These are phyloP conservation scores for Sporodiniella umbellata DNA, from an alignment of 371 early-diverging fungal species.

Conservation along the genomic window DNA sequence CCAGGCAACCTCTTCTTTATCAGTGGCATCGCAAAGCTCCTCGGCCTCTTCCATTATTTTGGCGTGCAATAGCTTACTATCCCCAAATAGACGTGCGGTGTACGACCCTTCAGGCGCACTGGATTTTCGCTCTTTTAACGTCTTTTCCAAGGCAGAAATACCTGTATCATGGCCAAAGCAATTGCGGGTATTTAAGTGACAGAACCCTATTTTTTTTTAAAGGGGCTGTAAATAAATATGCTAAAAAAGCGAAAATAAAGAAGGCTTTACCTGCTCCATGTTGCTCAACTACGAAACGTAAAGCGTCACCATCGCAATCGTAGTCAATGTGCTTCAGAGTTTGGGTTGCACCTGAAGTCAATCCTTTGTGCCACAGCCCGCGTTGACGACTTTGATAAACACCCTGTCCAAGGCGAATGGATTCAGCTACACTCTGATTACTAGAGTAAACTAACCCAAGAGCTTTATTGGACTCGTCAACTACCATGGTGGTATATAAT, in stretches of 20 bases:
- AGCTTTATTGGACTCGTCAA: slow-evolving; percentile 83
- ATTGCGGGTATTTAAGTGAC: slow-evolving; percentile 87
- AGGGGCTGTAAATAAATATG: no score
- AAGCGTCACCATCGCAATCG: slow-evolving; percentile 92
- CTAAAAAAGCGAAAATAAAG: no score
- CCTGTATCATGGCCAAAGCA: slow-evolving; percentile 88
- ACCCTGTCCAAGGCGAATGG: slow-evolving; percentile 76
- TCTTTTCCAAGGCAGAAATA: slow-evolving; percentile 66
- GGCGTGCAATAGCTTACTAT: slow-evolving; percentile 74
- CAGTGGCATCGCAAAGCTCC: slow-evolving; percentile 83
- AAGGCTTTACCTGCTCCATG: slow-evolving; percentile 81
- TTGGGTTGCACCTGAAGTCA: slow-evolving; percentile 92
- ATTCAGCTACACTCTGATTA: slow-evolving; percentile 76
- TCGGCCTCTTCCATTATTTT: slow-evolving; percentile 97
- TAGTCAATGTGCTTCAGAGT: slow-evolving; percentile 67
- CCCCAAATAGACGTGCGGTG: slow-evolving; percentile 86
- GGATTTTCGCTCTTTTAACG: slow-evolving; percentile 63
- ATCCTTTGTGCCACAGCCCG: slow-evolving; percentile 96
- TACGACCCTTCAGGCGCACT: slow-evolving; percentile 88
- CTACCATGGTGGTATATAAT: slow-evolving; percentile 88
- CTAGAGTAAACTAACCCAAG: slow-evolving; percentile 93
- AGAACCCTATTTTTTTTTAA: no score
- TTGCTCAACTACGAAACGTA: slow-evolving; percentile 87
- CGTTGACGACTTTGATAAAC: slow-evolving; percentile 91
- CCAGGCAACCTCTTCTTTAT: slow-evolving; percentile 81